Evolutionary conservation across 306 rosid genomes (phyloP).

Genomic region (Cucumis melo): DNA sequence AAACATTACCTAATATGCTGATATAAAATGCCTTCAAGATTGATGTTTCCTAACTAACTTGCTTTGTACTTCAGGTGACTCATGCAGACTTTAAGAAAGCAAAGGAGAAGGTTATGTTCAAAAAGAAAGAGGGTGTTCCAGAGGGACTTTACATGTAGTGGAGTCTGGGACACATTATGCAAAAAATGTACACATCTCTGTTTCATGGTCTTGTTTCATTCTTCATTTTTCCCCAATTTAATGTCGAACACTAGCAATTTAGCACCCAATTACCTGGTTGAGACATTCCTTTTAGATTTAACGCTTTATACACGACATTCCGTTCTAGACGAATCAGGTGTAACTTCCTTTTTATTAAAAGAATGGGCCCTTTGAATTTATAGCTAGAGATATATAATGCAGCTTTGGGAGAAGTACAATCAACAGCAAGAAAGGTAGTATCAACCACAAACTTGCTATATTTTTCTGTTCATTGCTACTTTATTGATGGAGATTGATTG

Average conservation of each 20-base stretch:
- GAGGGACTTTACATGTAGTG: constrained; percentile 92
- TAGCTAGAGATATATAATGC: neutral
- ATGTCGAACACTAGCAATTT: neutral
- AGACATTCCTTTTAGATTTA: neutral
- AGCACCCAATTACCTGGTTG: neutral
- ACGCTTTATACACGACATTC: neutral
- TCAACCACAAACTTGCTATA: neutral
- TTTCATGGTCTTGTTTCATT: neutral
- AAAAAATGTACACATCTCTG: neutral
- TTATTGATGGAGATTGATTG: neutral
- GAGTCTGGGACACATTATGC: neutral
- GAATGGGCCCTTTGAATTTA: neutral
- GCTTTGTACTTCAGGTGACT: constrained; percentile 49
- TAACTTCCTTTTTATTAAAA: neutral
- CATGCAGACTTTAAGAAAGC: constrained; percentile 91
- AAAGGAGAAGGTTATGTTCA: constrained; percentile 94
- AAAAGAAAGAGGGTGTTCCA: constrained; percentile 98
- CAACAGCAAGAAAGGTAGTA: neutral
- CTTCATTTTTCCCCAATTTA: neutral
- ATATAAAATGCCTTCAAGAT: neutral
- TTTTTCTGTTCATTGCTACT: neutral
- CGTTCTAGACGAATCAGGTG: neutral
- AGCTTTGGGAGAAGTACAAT: neutral
- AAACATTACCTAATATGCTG: neutral
- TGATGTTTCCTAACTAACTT: neutral